Evolutionary conservation across 805 yeast species (phyloP), one percentile per base, ranked within the genome.

Genomic region (Sugiyamaella chiloensis): DNA sequence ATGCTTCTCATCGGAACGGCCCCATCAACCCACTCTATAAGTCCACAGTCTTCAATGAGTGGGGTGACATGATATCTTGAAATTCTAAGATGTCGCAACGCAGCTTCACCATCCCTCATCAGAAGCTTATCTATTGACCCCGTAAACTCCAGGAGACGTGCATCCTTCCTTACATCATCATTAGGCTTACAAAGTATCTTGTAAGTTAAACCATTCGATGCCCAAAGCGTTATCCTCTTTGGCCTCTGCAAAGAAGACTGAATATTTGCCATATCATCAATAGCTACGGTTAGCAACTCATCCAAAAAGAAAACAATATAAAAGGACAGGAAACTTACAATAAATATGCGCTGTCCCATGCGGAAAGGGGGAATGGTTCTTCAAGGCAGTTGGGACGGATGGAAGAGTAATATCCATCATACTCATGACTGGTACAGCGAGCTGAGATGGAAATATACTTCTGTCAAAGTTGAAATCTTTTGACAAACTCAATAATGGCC

Each of bases 121-220:
- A 93, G 69, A 24, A 93, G 62, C 55, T 87, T 78, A 61, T 90
- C 90, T 64, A 93, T 80, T 65, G 89, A 84, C 1, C 87, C 80
- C 0, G 97, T 87, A 57, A 93, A 84, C 57, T 95, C 93, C 85
- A 89, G 85, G 44, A 91, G 79, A 57, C 95, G 85, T 3, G 96
- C 93, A 70, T 95, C 99, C 60, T 95, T 95, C 54, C 98, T 71
- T 16, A 95, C 82, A 68, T 93, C 99, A 65, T 93, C 99, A 52
- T 81, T 77, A 6, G 83, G 81, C 61, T 93, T 93, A 57, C 95
- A 83, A 68, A 93, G 74, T 12, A 93, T 73, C 16, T 83, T 76
- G 61, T 90, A 90, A 1, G 70, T 64, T n/a, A 68, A 66, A 6
- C 91, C 90, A 65, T 91, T 87, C 2, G 87, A 79, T 0, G 98